These are phyloP conservation scores for Leptoxyphium fumago DNA, from an alignment of 2,329 filamentous ascomycete genomes.

Conservation along the genomic window DNA sequence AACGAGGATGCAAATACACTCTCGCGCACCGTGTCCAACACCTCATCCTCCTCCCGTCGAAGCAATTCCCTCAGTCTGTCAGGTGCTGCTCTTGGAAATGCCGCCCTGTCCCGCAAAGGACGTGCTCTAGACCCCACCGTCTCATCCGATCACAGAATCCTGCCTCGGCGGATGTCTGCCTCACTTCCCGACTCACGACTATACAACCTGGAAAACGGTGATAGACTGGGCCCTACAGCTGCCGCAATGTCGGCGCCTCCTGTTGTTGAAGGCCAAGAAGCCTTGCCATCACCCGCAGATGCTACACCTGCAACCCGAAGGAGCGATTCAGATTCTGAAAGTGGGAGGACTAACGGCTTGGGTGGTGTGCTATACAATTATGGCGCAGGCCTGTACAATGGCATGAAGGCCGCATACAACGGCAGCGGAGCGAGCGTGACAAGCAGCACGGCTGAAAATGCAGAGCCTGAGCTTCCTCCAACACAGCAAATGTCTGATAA, in stretches of 20 bases:
- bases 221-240: too few species aligned
- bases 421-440: constrained; percentile 28
- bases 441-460: constrained; percentile 28
- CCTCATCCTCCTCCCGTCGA: background rate
- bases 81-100: background rate
- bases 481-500: constrained; percentile 25
- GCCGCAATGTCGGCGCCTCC: too few species aligned
- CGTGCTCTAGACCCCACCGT: background rate
- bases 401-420: constrained; percentile 29
- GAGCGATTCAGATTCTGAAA: constrained; percentile 25
- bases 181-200: background rate
- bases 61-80: background rate
- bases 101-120: background rate
- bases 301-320: constrained; percentile 4
- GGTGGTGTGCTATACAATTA: constrained; percentile 50
- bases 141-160: background rate
- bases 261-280: too few species aligned
- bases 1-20: too few species aligned
- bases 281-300: background rate
- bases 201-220: too few species aligned
- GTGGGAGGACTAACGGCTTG: constrained; percentile 56
- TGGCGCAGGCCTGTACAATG: constrained; percentile 41
- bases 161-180: background rate
- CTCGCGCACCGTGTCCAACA: background rate
- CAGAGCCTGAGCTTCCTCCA: constrained; percentile 14